Percentiles rank a stretch among this genome's conserved stretches.
Conservation (phyloP, 169 alveolate genomes). For the Plasmodium fragile region DNA sequence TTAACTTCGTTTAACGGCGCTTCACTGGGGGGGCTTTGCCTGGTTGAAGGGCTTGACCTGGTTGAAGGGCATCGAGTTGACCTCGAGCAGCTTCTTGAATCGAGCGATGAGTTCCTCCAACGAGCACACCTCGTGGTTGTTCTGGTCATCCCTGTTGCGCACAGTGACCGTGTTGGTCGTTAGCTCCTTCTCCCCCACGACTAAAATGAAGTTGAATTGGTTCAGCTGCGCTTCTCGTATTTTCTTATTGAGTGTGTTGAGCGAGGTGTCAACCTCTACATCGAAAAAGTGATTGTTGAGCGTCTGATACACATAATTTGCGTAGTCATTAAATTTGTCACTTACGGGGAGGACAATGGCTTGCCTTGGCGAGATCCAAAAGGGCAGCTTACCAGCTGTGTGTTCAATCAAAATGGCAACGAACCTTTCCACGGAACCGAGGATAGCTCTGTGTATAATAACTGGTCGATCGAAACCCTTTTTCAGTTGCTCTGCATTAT, state of each 20-base stretch:
- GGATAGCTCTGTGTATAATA: constrained; percentile 99
- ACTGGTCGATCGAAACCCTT: constrained; percentile 97
- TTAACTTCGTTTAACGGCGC: not conserved
- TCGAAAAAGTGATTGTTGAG: constrained; percentile 82
- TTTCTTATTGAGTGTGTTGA: constrained; percentile 95
- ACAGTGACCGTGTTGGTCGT: constrained; percentile 88
- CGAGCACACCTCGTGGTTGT: constrained; percentile 81
- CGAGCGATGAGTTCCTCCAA: constrained; percentile 80
- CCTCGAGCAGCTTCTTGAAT: constrained; percentile 69
- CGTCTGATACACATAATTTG: constrained; percentile 88
- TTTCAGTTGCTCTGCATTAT: constrained; percentile 16
- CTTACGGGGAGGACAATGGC: constrained; percentile 95
- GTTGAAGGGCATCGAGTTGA: constrained; percentile 75
- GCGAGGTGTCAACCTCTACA: constrained; percentile 93
- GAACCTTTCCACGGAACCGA: constrained; percentile 97
- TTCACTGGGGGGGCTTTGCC: not conserved
- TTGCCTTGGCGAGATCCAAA: constrained; percentile 99
- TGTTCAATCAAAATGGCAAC: constrained; percentile 97
- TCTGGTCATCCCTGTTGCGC: constrained; percentile 89
- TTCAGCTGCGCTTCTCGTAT: constrained; percentile 96
- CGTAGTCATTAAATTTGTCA: constrained; percentile 92
- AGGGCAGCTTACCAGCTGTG: constrained; percentile 98
- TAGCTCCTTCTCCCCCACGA: constrained; percentile 98
- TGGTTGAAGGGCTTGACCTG: constrained; percentile 46
- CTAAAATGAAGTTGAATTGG: constrained; percentile 95